These are phyloP conservation scores for Turnera subulata DNA, from an alignment of 345 rosid genomes.

Conservation along the genomic window DNA sequence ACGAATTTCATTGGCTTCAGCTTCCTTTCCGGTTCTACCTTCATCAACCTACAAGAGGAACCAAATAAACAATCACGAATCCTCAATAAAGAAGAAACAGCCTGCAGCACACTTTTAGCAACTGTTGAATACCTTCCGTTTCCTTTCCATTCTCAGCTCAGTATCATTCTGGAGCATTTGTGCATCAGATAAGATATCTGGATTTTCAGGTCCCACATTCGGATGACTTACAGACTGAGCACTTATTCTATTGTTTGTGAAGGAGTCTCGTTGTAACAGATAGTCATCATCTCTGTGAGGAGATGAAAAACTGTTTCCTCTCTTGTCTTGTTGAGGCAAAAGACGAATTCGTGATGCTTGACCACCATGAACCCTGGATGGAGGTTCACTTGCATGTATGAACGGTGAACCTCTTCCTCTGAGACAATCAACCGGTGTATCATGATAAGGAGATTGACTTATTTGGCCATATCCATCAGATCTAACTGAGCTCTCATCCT, in stretches of 20 bases:
- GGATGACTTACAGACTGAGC: conserved; percentile 31
- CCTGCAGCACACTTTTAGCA: neutral
- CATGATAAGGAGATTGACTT: conserved; percentile 51
- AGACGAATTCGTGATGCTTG: conserved; percentile 50
- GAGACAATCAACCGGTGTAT: conserved; percentile 42
- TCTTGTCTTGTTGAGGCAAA: conserved; percentile 58
- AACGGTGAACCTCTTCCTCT: conserved; percentile 48
- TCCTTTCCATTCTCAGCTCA: conserved; percentile 43
- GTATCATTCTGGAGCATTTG: conserved; percentile 35
- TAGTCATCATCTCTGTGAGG: conserved; percentile 51
- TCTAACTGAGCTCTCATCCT: conserved; percentile 50
- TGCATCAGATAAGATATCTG: conserved; percentile 35
- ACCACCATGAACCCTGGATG: conserved; percentile 51
- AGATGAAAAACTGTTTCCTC: conserved; percentile 45
- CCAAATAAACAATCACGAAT: conserved; percentile 11
- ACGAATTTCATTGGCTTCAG: conserved; percentile 59
- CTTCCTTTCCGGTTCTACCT: conserved; percentile 57
- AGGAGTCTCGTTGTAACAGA: conserved; percentile 43
- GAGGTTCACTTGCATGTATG: conserved; percentile 56
- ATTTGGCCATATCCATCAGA: conserved; percentile 47
- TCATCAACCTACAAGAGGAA: conserved; percentile 62
- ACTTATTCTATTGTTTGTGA: conserved; percentile 37
- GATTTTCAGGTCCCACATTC: conserved; percentile 37
- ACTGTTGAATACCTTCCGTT: conserved; percentile 44
- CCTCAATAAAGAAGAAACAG: conserved; percentile 5